Conservation (phyloP, 495 filamentous ascomycete species). For the Penicillium manginii region DNA sequence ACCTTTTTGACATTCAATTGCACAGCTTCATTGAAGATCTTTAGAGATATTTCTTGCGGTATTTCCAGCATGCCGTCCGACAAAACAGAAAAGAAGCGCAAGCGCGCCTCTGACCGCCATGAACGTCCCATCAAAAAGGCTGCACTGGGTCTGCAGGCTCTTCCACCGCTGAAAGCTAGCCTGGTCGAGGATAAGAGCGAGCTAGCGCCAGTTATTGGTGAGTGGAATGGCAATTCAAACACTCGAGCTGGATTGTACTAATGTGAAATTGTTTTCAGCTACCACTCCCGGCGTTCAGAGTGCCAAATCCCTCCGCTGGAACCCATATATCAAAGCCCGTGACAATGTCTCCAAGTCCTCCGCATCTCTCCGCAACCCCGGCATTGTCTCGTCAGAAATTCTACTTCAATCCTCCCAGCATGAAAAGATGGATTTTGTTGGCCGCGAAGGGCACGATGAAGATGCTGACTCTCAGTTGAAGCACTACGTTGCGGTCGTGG, state of each 20-base stretch:
- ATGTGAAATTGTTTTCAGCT: conserved; percentile 46
- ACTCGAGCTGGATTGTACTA: conserved; percentile 6
- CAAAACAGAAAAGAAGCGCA: conserved; percentile 71
- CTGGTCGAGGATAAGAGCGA: conserved; percentile 59
- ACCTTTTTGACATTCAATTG: conserved; percentile 33
- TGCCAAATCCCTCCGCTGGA: conserved; percentile 58
- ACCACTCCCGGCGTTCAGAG: conserved; percentile 68
- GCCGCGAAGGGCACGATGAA: conserved; percentile 66
- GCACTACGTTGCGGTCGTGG: conserved; percentile 86
- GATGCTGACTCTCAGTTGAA: conserved; percentile 68
- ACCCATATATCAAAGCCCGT: conserved; percentile 63
- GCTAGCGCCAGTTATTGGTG: conserved; percentile 64
- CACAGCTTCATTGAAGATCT: conserved; percentile 18
- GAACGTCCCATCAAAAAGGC: conserved; percentile 67
- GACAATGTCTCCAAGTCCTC: conserved; percentile 39
- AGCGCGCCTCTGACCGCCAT: conserved; percentile 59
- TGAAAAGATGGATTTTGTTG: conserved; percentile 78
- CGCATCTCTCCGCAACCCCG: conserved; percentile 44
- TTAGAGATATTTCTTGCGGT: conserved; percentile 3
- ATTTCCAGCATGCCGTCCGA: conserved; percentile 52
- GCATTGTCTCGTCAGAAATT: conserved; percentile 59
- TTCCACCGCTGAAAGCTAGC: conserved; percentile 55
- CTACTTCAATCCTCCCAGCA: conserved; percentile 80
- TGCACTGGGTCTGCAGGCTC: conserved; percentile 51
- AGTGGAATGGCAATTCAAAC: conserved; percentile 5